Evolutionary conservation across 805 yeast species (phyloP).

Genomic region (Jamesozyma lodderae): DNA sequence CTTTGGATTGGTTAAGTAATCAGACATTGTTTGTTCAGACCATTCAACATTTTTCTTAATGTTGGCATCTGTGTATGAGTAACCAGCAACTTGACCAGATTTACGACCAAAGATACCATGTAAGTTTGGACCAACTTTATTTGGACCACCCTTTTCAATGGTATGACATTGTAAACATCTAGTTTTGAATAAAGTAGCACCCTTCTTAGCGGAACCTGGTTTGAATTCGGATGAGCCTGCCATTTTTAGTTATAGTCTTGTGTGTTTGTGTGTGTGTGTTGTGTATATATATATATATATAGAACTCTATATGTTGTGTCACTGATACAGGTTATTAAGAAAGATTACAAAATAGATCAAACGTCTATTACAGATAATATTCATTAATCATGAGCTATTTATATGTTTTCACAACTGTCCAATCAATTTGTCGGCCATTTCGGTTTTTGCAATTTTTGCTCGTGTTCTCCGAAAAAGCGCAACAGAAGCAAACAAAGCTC

Average conservation of each 20-base stretch:
- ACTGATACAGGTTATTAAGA: too few species aligned
- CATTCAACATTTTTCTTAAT: slow-evolving; percentile 88
- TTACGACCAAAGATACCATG: slow-evolving; percentile 89
- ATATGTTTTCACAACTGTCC: neutral
- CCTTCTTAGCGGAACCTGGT: slow-evolving; percentile 56
- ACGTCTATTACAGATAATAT: too few species aligned
- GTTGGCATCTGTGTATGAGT: slow-evolving; percentile 97
- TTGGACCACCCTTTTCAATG: slow-evolving; percentile 88
- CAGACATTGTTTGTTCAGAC: slow-evolving; percentile 82
- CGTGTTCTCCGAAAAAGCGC: too few species aligned
- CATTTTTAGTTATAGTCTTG: neutral
- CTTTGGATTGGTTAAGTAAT: slow-evolving; percentile 98
- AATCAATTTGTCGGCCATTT: neutral
- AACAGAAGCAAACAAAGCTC: too few species aligned
- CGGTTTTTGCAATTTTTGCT: neutral
- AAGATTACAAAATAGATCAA: too few species aligned
- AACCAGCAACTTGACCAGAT: slow-evolving; percentile 88
- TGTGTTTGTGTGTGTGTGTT: neutral
- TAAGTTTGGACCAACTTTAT: slow-evolving; percentile 98
- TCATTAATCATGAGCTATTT: neutral
- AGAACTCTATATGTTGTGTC: too few species aligned
- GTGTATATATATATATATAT: neutral
- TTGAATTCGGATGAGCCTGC: slow-evolving; percentile 2
- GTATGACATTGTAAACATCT: slow-evolving; percentile 99
- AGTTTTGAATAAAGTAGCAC: slow-evolving; percentile 97